Evolutionary conservation across 148 eudicot species (phyloP).

Genomic region (Pouteria glomerata): DNA sequence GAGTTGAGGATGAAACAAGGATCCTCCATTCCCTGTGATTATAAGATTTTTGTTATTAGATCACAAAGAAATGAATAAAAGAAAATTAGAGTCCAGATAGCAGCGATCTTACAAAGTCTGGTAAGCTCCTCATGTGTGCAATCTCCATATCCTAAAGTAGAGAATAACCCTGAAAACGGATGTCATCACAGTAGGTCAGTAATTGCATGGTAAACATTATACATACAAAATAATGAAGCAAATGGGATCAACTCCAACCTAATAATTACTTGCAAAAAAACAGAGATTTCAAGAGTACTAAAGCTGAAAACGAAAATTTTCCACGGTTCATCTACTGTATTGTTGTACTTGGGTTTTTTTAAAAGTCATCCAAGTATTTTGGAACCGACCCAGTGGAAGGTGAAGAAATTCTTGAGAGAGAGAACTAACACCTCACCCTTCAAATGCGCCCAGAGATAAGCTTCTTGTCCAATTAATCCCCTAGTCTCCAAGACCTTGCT

Average conservation of each 20-base stretch:
- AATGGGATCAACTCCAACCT: neutral
- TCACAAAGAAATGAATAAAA: neutral
- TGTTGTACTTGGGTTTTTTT: no score
- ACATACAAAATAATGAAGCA: neutral
- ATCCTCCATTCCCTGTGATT: constrained; percentile 54
- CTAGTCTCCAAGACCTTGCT: neutral
- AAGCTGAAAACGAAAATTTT: neutral
- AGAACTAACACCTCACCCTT: constrained; percentile 11
- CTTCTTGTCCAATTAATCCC: neutral
- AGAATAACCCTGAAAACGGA: constrained; percentile 13
- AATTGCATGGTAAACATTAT: neutral
- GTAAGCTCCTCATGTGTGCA: constrained; percentile 28
- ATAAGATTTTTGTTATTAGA: neutral
- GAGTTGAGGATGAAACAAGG: constrained; percentile 37
- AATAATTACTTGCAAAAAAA: neutral
- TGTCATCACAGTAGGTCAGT: neutral
- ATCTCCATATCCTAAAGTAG: constrained; percentile 33
- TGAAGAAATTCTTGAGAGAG: neutral
- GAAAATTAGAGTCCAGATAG: neutral
- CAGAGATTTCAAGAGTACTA: neutral
- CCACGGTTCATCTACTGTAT: neutral
- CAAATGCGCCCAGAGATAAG: neutral
- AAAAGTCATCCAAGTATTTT: neutral
- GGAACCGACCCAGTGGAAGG: neutral
- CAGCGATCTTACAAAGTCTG: constrained; percentile 11